These are phyloP conservation scores for Leishmania guyanensis DNA, from an alignment of 208 protist species.

Conservation along the genomic window DNA sequence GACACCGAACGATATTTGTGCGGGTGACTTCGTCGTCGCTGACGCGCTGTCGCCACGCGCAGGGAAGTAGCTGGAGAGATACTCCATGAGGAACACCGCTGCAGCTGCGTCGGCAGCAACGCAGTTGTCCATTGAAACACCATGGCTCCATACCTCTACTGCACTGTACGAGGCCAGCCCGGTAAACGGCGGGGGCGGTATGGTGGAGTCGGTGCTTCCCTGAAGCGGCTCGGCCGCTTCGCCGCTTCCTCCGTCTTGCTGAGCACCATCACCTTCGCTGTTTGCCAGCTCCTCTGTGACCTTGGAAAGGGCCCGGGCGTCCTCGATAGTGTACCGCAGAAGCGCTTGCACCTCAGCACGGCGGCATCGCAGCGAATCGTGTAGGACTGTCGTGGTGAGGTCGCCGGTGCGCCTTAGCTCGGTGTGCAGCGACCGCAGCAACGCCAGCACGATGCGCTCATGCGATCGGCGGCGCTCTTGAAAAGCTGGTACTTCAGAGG, in stretches of 20 bases:
- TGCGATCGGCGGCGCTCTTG: conserved; percentile 43
- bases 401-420: conserved; percentile 49
- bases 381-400: conserved; percentile 49
- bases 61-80: conserved; percentile 41
- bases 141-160: conserved; percentile 85
- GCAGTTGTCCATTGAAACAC: conserved; percentile 39
- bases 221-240: background rate
- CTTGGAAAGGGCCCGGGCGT: conserved; percentile 24
- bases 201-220: conserved; percentile 15
- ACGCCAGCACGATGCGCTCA: conserved; percentile 36
- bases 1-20: conserved; percentile 23
- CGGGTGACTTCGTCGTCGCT: background rate
- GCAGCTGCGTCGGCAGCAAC: conserved; percentile 59
- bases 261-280: conserved; percentile 4
- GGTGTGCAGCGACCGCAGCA: conserved; percentile 50
- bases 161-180: conserved; percentile 59
- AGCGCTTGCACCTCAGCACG: conserved; percentile 47
- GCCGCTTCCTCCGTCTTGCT: conserved; percentile 7
- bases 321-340: conserved; percentile 46
- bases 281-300: conserved; percentile 23
- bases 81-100: conserved; percentile 53
- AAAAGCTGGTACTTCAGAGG: conserved; percentile 42
- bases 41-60: conserved; percentile 1
- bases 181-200: conserved; percentile 37
- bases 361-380: conserved; percentile 65